Evolutionary conservation across 306 rosid genomes (phyloP).

Genomic region (Hippophae tibetana): DNA sequence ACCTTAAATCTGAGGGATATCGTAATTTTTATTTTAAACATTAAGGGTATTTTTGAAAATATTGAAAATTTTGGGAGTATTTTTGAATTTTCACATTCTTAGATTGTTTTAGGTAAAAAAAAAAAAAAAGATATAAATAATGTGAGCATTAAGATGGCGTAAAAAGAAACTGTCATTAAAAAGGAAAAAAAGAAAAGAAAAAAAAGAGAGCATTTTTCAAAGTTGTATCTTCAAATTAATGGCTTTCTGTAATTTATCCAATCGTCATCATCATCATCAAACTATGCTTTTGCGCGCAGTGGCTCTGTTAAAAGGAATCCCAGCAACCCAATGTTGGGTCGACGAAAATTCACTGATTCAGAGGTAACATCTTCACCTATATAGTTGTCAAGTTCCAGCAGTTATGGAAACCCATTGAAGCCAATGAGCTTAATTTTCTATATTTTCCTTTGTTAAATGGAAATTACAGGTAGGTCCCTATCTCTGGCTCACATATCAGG

Average conservation of each 20-base stretch:
- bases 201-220: too few species aligned
- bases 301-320: constrained; percentile 69
- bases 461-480: constrained; percentile 39
- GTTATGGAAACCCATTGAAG: not conserved
- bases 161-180: too few species aligned
- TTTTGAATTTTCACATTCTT: too few species aligned
- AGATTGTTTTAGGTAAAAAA: too few species aligned
- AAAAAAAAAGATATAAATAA: too few species aligned
- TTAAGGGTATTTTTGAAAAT: too few species aligned
- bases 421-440: constrained; percentile 5
- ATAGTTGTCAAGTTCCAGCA: not conserved
- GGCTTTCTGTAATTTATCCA: constrained; percentile 3
- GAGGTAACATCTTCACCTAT: constrained; percentile 31
- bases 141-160: too few species aligned
- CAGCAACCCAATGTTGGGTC: constrained; percentile 55
- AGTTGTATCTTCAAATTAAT: not conserved
- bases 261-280: constrained; percentile 2
- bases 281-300: constrained; percentile 30
- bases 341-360: constrained; percentile 49
- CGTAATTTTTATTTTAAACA: too few species aligned
- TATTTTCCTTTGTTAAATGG: not conserved
- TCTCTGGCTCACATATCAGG: constrained; percentile 49
- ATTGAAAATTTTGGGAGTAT: too few species aligned
- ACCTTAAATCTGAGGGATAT: too few species aligned
- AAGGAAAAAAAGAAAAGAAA: too few species aligned